Evolutionary conservation across 768 basidiomycete genomes (phyloP), one percentile per base, ranked within the genome.

Genomic region (Boletus patriciae): DNA sequence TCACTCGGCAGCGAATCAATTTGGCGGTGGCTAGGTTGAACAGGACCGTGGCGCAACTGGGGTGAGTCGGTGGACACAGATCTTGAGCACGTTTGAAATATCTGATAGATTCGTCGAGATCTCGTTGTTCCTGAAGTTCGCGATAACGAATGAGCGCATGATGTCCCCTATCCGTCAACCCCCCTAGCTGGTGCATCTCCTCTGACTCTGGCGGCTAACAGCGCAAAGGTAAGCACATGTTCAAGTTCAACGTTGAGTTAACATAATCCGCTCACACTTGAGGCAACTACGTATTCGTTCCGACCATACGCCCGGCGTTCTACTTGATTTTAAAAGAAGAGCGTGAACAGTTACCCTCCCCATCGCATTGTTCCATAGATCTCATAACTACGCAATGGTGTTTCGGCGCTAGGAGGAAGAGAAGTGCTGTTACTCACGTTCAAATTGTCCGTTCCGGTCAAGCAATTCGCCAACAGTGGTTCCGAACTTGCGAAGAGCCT

Each of bases 51-150:
- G 48, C 25, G 16, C 59, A 61, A 47, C 46, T 40, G 25, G 64
- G 60, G 57, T 71, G 60, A 15, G 19, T 15, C 3, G 15, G 7
- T 18, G 65, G 61, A 13, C 52, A 59, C 16, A 57, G 31, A 3
- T 46, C 53, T 21, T 58, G 58, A 27, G 58, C 68, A 15, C 49
- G 29, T 19, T 52, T 47, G 29, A 63, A 45, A 9, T 46, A 34
- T 23, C 6, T 13, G 31, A 71, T 64, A n/a, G 67, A 62, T 36
- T 65, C 52, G 10, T 67, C 51, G 38, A 70, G 51, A 50, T 62
- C 54, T 29, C 13, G 38, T 27, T 42, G 19, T 3, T 55, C 16
- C 36, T 18, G 15, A 23, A 19, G 34, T 45, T 48, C 11, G 25
- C 50, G 44, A 34, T 55, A 59, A 25, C 36, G 54, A 16, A 8